phyloP scores from a whole-genome alignment of 2,329 filamentous ascomycete species.

The Claviceps capensis region DNA sequence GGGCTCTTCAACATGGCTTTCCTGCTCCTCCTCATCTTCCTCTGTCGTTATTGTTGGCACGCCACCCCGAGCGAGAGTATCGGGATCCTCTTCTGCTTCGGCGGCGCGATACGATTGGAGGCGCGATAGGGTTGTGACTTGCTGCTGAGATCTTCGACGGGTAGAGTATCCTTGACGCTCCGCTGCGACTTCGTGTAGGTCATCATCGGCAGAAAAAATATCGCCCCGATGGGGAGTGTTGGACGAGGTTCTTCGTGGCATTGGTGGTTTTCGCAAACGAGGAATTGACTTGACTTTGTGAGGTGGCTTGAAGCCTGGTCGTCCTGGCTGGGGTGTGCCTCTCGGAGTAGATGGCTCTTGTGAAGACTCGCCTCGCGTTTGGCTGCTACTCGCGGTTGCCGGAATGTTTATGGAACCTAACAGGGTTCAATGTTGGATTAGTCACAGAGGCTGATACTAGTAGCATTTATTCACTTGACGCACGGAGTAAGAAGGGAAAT shows the following conservation, averaged over 20 bases:
- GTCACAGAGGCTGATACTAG: not conserved
- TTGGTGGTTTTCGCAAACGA: slow-evolving; percentile 55
- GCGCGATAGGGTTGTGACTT: slow-evolving; percentile 22
- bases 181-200: slow-evolving; percentile 63
- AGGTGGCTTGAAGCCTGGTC: slow-evolving; percentile 25
- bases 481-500: not conserved
- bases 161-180: slow-evolving; percentile 29
- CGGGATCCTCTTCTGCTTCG: slow-evolving; percentile 13
- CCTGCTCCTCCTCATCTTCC: slow-evolving; percentile 12
- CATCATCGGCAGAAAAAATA: slow-evolving; percentile 86
- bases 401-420: slow-evolving; percentile 10
- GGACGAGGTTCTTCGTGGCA: slow-evolving; percentile 62
- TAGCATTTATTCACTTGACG: not conserved
- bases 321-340: slow-evolving; percentile 20
- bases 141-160: slow-evolving; percentile 21
- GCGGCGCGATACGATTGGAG: slow-evolving; percentile 24
- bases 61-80: slow-evolving; percentile 4
- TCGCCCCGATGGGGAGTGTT: slow-evolving; percentile 69
- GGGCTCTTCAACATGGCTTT: slow-evolving; percentile 24
- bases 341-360: slow-evolving; percentile 22
- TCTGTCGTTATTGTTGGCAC: slow-evolving; percentile 8
- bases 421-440: not conserved
- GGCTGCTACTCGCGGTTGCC: slow-evolving; percentile 14
- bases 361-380: slow-evolving; percentile 21
- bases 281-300: slow-evolving; percentile 34